Evolutionary conservation across 495 filamentous ascomycete genomes (phyloP).

Genomic region (Xylaria curta): DNA sequence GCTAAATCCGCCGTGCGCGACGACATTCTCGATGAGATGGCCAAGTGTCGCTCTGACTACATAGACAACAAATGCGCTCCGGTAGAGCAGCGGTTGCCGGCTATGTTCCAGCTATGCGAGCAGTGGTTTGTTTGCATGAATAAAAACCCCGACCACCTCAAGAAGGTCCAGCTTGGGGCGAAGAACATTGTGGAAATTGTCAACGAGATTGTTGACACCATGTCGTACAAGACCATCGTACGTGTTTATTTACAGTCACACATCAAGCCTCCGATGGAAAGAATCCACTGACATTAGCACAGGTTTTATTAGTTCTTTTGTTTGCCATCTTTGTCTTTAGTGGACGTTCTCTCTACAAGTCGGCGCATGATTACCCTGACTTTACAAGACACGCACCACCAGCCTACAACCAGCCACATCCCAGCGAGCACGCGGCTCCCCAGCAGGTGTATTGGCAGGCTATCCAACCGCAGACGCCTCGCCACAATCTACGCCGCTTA

Average conservation of each 20-base stretch:
- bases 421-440: conserved; percentile 35
- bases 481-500: conserved; percentile 39
- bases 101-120: conserved; percentile 73
- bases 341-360: conserved; percentile 39
- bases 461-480: conserved; percentile 50
- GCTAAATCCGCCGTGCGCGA: conserved; percentile 67
- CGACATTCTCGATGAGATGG: conserved; percentile 74
- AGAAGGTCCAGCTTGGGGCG: conserved; percentile 49
- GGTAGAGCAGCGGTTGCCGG: conserved; percentile 65
- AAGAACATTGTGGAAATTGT: conserved; percentile 54
- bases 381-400: conserved; percentile 33
- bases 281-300: conserved; percentile 30
- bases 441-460: conserved; percentile 53
- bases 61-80: conserved; percentile 73
- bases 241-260: conserved; percentile 56
- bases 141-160: conserved; percentile 50
- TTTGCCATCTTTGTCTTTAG: conserved; percentile 61
- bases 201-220: conserved; percentile 53
- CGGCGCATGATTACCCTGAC: conserved; percentile 36
- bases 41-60: conserved; percentile 71
- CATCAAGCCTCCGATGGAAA: background rate
- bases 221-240: conserved; percentile 65
- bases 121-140: conserved; percentile 90
- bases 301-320: conserved; percentile 63
- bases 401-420: conserved; percentile 31